Conservation (phyloP, 208 protist species). For the Acanthamoeba lugdunensis region DNA sequence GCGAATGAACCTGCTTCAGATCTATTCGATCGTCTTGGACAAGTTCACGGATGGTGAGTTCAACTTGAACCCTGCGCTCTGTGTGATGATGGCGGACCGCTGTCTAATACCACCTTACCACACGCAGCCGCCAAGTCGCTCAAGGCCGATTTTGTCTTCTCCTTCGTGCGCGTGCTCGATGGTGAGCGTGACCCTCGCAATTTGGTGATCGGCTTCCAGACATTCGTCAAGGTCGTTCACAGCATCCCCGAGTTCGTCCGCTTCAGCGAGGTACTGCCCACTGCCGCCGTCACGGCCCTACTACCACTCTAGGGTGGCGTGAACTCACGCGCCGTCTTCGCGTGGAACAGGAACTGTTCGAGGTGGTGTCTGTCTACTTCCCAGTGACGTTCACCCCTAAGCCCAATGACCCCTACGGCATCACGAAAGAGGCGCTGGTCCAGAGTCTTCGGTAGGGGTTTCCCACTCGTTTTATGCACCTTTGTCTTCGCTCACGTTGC, state of each 20-base stretch:
- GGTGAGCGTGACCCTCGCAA: constrained; percentile 81
- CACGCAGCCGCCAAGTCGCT: constrained; percentile 66
- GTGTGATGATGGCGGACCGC: neutral
- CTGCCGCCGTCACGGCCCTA: neutral
- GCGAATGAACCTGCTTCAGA: constrained; percentile 41
- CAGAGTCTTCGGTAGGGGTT: neutral
- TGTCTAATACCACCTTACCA: neutral
- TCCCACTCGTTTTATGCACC: too few relatives aligned
- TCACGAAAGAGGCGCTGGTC: constrained; percentile 77
- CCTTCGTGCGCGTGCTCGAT: constrained; percentile 79
- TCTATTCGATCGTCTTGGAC: constrained; percentile 15
- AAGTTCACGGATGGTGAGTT: neutral
- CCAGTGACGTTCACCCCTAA: constrained; percentile 82
- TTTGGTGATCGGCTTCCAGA: constrained; percentile 74
- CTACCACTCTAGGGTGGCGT: neutral
- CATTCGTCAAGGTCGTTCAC: constrained; percentile 72
- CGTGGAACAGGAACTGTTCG: constrained; percentile 75
- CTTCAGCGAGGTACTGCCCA: constrained; percentile 73
- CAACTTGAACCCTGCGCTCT: neutral
- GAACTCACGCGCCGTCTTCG: too few relatives aligned
- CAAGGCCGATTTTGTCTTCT: constrained; percentile 79
- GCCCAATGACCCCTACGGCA: constrained; percentile 75
- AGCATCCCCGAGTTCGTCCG: constrained; percentile 75
- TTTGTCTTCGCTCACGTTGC: neutral
- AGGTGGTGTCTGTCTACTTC: constrained; percentile 79